phyloP scores from a whole-genome alignment of 1,139 yeast genomes.

The Suhomyces bokatorum region DNA sequence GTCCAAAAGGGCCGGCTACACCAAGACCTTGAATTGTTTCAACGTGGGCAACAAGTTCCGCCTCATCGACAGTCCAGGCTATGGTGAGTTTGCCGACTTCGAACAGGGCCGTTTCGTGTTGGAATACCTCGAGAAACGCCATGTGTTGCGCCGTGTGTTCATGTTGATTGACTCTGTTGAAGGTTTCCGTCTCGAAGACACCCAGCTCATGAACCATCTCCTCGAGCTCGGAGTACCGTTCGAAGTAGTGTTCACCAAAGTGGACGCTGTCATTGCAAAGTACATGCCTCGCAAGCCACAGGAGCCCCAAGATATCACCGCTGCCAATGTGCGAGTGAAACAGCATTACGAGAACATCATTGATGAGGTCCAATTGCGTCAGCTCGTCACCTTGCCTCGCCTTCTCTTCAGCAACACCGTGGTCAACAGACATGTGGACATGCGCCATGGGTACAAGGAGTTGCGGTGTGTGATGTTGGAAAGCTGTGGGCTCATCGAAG shows the following conservation, averaged over 20 bases:
- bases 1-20: conserved; percentile 68
- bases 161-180: conserved; percentile 58
- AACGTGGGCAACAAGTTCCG: conserved; percentile 63
- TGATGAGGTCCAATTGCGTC: conserved; percentile 23
- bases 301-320: conserved; percentile 14
- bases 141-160: conserved; percentile 56
- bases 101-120: conserved; percentile 69
- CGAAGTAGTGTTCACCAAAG: conserved; percentile 75
- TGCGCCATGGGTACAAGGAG: conserved; percentile 38
- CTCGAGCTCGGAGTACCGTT: conserved; percentile 60
- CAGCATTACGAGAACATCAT: conserved; percentile 26
- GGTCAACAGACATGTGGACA: conserved; percentile 22
- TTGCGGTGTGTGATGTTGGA: conserved; percentile 36
- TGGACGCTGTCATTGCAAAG: conserved; percentile 51
- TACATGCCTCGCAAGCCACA: conserved; percentile 17
- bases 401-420: conserved; percentile 38
- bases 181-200: conserved; percentile 62
- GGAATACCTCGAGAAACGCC: conserved; percentile 57
- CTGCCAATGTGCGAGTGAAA: conserved; percentile 27
- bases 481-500: conserved; percentile 30
- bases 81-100: conserved; percentile 64
- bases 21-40: conserved; percentile 74
- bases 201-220: conserved; percentile 51
- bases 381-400: conserved; percentile 31
- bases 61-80: conserved; percentile 84